A percentile compares a stretch with the other conserved stretches of the same genome.
Evolutionary conservation across 2,329 filamentous ascomycete genomes (phyloP).

Genomic region (Didymella segeticola): DNA sequence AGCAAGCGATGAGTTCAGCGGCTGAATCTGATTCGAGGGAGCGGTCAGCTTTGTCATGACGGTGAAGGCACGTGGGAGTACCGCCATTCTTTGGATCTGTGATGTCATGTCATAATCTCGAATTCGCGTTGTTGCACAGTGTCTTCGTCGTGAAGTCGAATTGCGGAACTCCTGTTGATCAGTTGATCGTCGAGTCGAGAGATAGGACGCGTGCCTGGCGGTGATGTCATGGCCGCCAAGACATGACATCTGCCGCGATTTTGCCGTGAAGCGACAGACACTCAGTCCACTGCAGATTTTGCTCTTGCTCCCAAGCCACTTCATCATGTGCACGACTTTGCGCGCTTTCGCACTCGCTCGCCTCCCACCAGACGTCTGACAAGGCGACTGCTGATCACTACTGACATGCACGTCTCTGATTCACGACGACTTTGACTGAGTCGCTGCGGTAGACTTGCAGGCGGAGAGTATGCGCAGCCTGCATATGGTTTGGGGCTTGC

Average conservation of each 20-base stretch:
- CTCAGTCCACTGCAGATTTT: slow-evolving; percentile 5
- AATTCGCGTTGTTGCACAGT: not conserved
- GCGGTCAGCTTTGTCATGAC: not conserved
- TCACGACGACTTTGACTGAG: not conserved
- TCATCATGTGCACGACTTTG: slow-evolving; percentile 13
- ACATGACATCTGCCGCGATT: not conserved
- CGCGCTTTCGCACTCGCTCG: not conserved
- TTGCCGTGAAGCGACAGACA: slow-evolving; percentile 15
- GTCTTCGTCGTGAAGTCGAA: not conserved
- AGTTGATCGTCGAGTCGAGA: not conserved
- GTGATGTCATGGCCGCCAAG: slow-evolving; percentile 26
- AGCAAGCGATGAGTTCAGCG: not conserved
- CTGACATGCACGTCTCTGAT: not conserved
- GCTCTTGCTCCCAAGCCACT: slow-evolving; percentile 7
- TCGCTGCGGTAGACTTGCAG: not conserved
- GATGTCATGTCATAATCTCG: not conserved
- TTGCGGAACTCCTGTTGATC: not conserved
- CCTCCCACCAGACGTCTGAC: not conserved
- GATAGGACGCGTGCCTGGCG: not conserved
- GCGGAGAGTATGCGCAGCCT: slow-evolving; percentile 1
- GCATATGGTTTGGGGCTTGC: slow-evolving; percentile 19
- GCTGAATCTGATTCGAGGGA: not conserved
- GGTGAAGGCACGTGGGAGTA: not conserved
- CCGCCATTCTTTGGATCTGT: not conserved
- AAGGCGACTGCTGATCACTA: not conserved